Conservation (phyloP, 345 rosid species). For the Noccaea caerulescens region DNA sequence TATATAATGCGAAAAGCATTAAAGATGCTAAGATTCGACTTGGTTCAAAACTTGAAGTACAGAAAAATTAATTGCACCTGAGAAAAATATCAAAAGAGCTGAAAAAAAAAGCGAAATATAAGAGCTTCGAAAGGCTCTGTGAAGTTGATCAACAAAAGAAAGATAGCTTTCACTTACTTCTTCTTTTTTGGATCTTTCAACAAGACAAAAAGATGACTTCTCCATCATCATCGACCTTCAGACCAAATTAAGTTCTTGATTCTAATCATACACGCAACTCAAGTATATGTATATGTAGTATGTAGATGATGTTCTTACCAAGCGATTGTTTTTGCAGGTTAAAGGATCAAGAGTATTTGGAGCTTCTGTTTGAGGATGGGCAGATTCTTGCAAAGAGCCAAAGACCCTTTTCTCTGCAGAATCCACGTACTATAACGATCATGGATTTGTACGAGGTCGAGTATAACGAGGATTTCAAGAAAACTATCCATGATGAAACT, state of each 20-base stretch:
- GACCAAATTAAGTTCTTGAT: constrained; percentile 42
- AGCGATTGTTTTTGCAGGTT: constrained; percentile 35
- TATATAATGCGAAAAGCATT: no score
- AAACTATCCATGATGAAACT: constrained; percentile 13
- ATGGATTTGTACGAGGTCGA: constrained; percentile 40
- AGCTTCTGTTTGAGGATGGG: constrained; percentile 46
- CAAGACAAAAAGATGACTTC: constrained; percentile 35
- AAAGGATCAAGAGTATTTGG: constrained; percentile 38
- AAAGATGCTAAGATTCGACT: constrained; percentile 39
- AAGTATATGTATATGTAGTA: neutral
- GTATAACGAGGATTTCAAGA: constrained; percentile 42
- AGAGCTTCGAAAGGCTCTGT: constrained; percentile 6
- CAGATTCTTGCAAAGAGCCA: constrained; percentile 39
- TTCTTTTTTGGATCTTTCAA: constrained; percentile 19
- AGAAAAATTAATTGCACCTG: constrained; percentile 28
- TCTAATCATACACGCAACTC: neutral
- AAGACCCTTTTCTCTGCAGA: constrained; percentile 28
- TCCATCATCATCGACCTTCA: constrained; percentile 32
- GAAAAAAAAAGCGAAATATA: constrained; percentile 30
- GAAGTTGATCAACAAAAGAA: constrained; percentile 34
- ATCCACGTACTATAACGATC: constrained; percentile 38
- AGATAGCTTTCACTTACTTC: constrained; percentile 24
- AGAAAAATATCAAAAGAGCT: neutral
- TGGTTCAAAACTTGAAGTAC: constrained; percentile 5
- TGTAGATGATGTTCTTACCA: constrained; percentile 37